A percentile compares a stretch with the other conserved stretches of the same genome.
Conservation (phyloP, 148 eudicot genomes). For the Cornus controversa region DNA sequence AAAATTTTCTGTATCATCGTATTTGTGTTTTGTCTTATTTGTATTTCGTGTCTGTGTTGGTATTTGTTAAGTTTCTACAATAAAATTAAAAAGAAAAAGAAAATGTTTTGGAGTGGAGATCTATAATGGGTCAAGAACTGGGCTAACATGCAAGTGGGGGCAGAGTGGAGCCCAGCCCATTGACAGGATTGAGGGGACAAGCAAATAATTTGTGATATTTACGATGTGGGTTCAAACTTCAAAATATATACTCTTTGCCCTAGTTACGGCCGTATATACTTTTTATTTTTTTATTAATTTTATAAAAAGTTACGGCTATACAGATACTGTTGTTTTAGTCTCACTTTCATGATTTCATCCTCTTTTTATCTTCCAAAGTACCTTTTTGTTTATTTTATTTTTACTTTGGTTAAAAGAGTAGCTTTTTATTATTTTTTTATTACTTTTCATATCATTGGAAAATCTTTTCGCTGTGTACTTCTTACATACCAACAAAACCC, state of each 20-base stretch:
- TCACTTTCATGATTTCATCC: constrained; percentile 18
- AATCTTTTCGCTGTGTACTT: not conserved
- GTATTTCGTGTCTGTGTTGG: too few relatives aligned
- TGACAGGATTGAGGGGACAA: constrained; percentile 29
- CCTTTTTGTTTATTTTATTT: too few relatives aligned
- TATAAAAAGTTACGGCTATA: too few relatives aligned
- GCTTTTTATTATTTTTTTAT: not conserved
- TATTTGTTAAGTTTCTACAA: too few relatives aligned
- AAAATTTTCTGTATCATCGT: too few relatives aligned
- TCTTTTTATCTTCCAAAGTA: too few relatives aligned
- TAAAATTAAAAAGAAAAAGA: too few relatives aligned
- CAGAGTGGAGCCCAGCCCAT: not conserved
- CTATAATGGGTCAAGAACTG: not conserved
- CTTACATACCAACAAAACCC: constrained; percentile 1
- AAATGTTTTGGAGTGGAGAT: too few relatives aligned
- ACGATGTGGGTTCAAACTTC: constrained; percentile 41
- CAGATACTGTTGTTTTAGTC: not conserved
- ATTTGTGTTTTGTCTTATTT: too few relatives aligned
- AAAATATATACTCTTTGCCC: constrained; percentile 19
- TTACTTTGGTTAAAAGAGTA: too few relatives aligned
- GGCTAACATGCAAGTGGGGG: not conserved
- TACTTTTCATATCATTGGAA: not conserved
- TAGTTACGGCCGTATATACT: constrained; percentile 29
- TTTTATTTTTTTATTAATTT: too few relatives aligned
- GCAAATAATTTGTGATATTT: constrained; percentile 46